phyloP scores from a whole-genome alignment of 257 asterid genomes.

The Ilex aquifolium region DNA sequence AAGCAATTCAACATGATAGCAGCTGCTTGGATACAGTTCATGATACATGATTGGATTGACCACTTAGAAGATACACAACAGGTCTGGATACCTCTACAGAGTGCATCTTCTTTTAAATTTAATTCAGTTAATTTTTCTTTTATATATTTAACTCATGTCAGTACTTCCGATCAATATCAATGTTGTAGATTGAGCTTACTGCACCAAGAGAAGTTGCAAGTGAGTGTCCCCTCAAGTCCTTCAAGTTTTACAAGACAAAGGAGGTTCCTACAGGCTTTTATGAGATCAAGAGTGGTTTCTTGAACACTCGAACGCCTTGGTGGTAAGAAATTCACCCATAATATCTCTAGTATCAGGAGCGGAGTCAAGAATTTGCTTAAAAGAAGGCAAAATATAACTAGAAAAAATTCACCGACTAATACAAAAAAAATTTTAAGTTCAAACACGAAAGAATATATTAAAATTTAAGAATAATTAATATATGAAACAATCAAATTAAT shows the following conservation, averaged over 20 bases:
- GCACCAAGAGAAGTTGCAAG: constrained; percentile 48
- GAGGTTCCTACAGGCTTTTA: constrained; percentile 28
- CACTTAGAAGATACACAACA: constrained; percentile 49
- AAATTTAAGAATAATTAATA: too few relatives aligned
- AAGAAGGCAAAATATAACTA: too few relatives aligned
- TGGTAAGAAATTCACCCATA: constrained; percentile 32
- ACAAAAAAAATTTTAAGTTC: too few relatives aligned
- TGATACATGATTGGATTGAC: constrained; percentile 75
- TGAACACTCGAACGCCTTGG: constrained; percentile 60
- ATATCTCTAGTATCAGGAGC: too few relatives aligned
- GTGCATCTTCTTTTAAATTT: neutral
- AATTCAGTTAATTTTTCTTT: neutral
- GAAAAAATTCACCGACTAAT: too few relatives aligned
- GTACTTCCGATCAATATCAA: neutral
- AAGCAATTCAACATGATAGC: constrained; percentile 68
- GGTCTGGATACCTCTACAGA: constrained; percentile 18
- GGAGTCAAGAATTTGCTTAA: too few relatives aligned
- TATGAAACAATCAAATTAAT: too few relatives aligned
- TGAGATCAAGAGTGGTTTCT: constrained; percentile 37
- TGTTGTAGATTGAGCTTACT: constrained; percentile 32
- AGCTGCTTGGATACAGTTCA: constrained; percentile 65
- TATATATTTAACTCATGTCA: too few relatives aligned
- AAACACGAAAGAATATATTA: too few relatives aligned
- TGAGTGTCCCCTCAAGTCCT: constrained; percentile 55
- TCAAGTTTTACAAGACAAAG: constrained; percentile 44